A percentile compares a stretch with the other conserved stretches of the same genome.
phyloP scores from a whole-genome alignment of 2,329 filamentous ascomycete genomes.

The Tolypocladium inflatum region DNA sequence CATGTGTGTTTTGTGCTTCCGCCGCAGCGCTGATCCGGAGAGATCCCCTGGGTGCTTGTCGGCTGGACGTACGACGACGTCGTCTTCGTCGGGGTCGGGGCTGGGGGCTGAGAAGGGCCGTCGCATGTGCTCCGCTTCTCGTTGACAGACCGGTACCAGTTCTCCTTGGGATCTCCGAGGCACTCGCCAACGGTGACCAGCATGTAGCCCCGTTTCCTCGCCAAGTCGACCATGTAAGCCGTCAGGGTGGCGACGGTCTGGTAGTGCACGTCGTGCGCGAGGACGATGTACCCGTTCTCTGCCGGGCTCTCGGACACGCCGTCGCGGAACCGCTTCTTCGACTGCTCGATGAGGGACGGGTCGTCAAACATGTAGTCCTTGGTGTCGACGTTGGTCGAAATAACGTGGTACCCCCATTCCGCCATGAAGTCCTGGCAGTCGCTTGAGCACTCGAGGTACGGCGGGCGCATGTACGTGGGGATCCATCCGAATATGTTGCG shows the following conservation, averaged over 20 bases:
- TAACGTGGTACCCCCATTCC: slow-evolving; percentile 42
- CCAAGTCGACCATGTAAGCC: slow-evolving; percentile 30
- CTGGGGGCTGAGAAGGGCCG: slow-evolving; percentile 5
- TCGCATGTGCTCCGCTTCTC: slow-evolving; percentile 4
- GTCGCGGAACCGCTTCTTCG: background rate
- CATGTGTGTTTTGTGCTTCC: slow-evolving; percentile 24
- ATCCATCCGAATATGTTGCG: slow-evolving; percentile 30
- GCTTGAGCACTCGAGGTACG: slow-evolving; percentile 32
- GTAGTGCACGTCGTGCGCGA: slow-evolving; percentile 42
- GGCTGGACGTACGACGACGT: slow-evolving; percentile 2
- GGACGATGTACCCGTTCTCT: slow-evolving; percentile 34
- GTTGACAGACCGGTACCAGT: slow-evolving; percentile 39
- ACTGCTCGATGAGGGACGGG: background rate
- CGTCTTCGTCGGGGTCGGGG: background rate
- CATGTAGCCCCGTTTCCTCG: slow-evolving; percentile 30
- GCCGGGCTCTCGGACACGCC: slow-evolving; percentile 12
- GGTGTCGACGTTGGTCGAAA: slow-evolving; percentile 50
- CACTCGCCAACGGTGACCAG: slow-evolving; percentile 49
- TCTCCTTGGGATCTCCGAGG: slow-evolving; percentile 37
- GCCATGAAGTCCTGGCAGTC: slow-evolving; percentile 25
- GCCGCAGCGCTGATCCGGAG: slow-evolving; percentile 27
- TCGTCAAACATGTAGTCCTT: slow-evolving; percentile 47
- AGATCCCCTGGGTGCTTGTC: slow-evolving; percentile 13
- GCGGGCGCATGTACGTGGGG: slow-evolving; percentile 34
- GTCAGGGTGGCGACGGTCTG: slow-evolving; percentile 33